Evolutionary conservation across 441 rosid species (phyloP).

Genomic region (Brassica hybrid): DNA sequence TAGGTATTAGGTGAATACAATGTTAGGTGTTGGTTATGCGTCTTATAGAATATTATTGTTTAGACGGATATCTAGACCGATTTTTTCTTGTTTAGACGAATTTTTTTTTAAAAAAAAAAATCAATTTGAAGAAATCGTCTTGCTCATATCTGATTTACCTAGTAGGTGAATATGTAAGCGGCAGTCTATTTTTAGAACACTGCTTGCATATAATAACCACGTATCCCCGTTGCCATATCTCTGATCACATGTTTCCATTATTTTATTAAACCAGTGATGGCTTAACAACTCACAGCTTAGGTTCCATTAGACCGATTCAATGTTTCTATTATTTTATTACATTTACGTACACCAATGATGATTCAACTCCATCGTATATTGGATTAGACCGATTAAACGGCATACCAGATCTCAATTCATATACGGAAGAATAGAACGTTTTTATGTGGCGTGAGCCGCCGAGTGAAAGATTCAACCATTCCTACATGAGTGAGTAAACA

Average conservation of each 20-base stretch:
- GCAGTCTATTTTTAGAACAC: too few relatives aligned
- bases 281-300: not conserved
- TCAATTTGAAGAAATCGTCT: too few relatives aligned
- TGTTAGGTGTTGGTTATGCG: too few relatives aligned
- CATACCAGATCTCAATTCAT: not conserved
- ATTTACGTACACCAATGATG: not conserved
- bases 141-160: too few relatives aligned
- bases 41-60: too few relatives aligned
- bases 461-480: constrained; percentile 7
- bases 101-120: too few relatives aligned
- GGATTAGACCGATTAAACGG: constrained; percentile 8
- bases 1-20: not conserved
- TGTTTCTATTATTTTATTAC: not conserved
- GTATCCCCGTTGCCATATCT: not conserved
- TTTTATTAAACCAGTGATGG: not conserved
- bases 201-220: not conserved
- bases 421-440: not conserved
- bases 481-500: not conserved
- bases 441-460: not conserved
- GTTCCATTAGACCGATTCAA: constrained; percentile 1
- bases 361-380: not conserved
- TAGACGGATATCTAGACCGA: too few relatives aligned
- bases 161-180: too few relatives aligned
- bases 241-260: not conserved
- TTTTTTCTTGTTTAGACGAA: too few relatives aligned